Base-by-base conservation (phyloP, 2,329 filamentous ascomycete species). In the Sporothrix phasma region DNA sequence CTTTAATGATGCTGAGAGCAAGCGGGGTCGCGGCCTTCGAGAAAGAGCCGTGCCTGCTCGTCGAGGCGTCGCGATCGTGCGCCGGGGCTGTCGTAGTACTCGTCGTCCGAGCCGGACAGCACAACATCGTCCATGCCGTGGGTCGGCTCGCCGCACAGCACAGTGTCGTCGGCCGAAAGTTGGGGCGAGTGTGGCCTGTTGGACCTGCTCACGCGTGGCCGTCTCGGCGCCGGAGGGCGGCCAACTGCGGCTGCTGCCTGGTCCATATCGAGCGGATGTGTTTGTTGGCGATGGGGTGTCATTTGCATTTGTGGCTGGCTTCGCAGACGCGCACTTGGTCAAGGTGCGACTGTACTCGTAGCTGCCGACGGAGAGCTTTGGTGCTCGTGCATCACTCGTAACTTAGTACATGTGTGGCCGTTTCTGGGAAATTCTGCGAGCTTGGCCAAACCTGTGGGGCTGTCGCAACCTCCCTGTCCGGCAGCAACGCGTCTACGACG, bases 1-100 rank as follows among this genome's bases (percentile, higher is more conserved):
- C 65, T 75, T 79, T 3, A 90, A 75, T 5, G 75, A 73, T 6
- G 87, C 82, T 13, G 88, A 87, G 3, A 86, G 72, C 2, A 92
- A 77, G 26, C 81, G 70, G 0, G 87, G 80, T 1, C 78, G 34
- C 78, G 74, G 0, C 87, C 88, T 6, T 77, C 74, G 43, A 89
- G 74, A 68, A 82, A 89, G 39, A 79, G 78, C 37, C 78, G 74
- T 1, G 84, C 87, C 13, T 86, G 80, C 0, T 77, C 73, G 71
- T 89, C 85, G 65, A 86, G 84, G 65, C 83, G 79, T 24, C 76
- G 72, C 29, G 78, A 79, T 71, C 81, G 78, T 3, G 77, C 72
- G 37, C 75, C 75, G 3, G 81, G 73, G 22, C 71, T 72, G 13
- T 79, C 73, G 67, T 83, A 83, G 63, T 81, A 71, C 39, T 84